Evolutionary conservation across 2,329 filamentous ascomycete species (phyloP), one percentile per base, ranked within the genome.

Genomic region (Cladosporium sp.): DNA sequence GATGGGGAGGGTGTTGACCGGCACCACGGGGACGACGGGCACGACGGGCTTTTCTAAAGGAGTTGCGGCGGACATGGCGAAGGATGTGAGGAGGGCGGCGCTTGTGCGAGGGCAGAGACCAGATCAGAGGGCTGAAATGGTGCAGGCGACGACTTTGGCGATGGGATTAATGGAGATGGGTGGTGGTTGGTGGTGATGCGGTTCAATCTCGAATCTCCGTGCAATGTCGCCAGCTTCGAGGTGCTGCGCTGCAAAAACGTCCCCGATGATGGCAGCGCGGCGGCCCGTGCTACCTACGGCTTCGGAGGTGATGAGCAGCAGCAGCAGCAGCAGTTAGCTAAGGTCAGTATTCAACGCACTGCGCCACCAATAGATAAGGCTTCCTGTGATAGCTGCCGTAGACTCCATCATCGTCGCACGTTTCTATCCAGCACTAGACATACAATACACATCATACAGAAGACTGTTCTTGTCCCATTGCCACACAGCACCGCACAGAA

Each of bases 31-130:
- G 18, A 61, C 58, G 10, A 58, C 56, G 11, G 56, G 56, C 23
- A 65, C 51, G 64, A 67, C 70, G 65, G 67, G 64, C 70, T 73
- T 73, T 70, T 74, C 74, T 58, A 70, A 61, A 51, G 63, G 67
- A 46, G 65, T 63, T 63, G 68, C 66, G 57, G 63, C 53, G 32
- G 60, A 56, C 60, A 63, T 63, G 32, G 60, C 60, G 60, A 56
- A 18, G 34, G 60, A 56, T 63, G 60, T 63, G 60, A 14, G 21
- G 34, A 26, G 11, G 54, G 49, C 49, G 60, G 34, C 43, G 58
- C 46, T 21, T 26, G 49, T 28, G 60, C 32, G 49, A 43, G 23
- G 11, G 18, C 18, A 6, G 10, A 32, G 32, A 43, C 60, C 60
- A 63, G 25, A 53, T 63, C 60, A 63, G 49, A 25, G 18, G 28